Percentiles rank a stretch among this genome's conserved stretches.
phyloP scores from a whole-genome alignment of 495 filamentous ascomycete species.

The Talaromyces liani region DNA sequence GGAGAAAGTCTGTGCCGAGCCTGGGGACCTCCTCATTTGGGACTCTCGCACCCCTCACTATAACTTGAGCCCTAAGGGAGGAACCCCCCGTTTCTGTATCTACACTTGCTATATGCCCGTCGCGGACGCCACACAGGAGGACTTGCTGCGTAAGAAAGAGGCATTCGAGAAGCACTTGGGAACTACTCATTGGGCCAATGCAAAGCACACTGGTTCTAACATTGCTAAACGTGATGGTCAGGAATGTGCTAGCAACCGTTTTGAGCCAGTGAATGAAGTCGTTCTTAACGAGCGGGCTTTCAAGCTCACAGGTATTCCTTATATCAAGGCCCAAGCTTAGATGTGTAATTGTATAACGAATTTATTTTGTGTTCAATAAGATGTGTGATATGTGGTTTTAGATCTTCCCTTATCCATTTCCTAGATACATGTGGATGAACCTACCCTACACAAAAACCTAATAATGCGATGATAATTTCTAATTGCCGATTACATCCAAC shows the following conservation, averaged over 20 bases:
- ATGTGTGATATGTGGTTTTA: neutral
- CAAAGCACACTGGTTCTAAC: neutral
- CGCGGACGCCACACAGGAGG: conserved; percentile 23
- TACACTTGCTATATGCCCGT: conserved; percentile 35
- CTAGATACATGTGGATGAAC: neutral
- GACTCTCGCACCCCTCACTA: conserved; percentile 33
- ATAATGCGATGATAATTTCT: too few species aligned
- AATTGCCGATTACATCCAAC: neutral
- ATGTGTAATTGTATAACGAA: neutral
- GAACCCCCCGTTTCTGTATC: conserved; percentile 18
- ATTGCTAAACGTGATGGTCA: conserved; percentile 16
- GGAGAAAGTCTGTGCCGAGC: conserved; percentile 33
- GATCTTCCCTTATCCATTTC: neutral
- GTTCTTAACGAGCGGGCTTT: neutral
- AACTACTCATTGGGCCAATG: too few species aligned
- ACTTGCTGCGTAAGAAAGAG: conserved; percentile 11
- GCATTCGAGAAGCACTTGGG: too few species aligned
- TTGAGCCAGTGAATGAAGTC: neutral
- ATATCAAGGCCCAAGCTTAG: neutral
- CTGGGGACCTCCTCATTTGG: conserved; percentile 35
- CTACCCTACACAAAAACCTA: too few species aligned
- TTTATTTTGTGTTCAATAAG: neutral
- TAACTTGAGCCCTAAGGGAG: conserved; percentile 21
- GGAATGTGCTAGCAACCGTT: neutral
- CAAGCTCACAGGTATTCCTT: neutral